phyloP scores from a whole-genome alignment of 2,329 filamentous ascomycete species.

The Fusarium mundagurra region DNA sequence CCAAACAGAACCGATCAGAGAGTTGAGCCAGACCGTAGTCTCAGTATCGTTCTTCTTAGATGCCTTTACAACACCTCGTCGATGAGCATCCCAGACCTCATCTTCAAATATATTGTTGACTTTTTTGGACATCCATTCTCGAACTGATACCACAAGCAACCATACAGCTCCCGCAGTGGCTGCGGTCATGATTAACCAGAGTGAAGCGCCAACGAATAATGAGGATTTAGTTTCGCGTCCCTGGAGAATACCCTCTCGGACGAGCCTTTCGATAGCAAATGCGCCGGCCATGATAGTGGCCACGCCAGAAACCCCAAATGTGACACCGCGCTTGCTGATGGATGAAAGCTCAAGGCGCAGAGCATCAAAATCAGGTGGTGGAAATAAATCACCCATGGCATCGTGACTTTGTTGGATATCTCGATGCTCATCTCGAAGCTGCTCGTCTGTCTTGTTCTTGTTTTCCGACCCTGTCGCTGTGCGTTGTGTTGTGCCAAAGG shows the following conservation, averaged over 20 bases:
- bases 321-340: conserved; percentile 48
- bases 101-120: conserved; percentile 72
- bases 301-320: conserved; percentile 50
- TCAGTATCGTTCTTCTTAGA: conserved; percentile 60
- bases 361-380: conserved; percentile 58
- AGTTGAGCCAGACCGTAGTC: conserved; percentile 79
- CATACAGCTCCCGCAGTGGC: conserved; percentile 43
- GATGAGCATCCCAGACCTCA: conserved; percentile 74
- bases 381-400: conserved; percentile 57
- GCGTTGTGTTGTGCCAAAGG: conserved; percentile 49
- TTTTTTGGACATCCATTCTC: conserved; percentile 69
- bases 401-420: conserved; percentile 52
- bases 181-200: conserved; percentile 43
- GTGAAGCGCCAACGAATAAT: conserved; percentile 33
- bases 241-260: conserved; percentile 21
- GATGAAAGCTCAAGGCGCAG: conserved; percentile 48
- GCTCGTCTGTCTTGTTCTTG: conserved; percentile 52
- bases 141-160: conserved; percentile 57
- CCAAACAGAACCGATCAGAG: conserved; percentile 74
- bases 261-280: conserved; percentile 35
- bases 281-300: conserved; percentile 46
- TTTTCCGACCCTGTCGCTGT: conserved; percentile 52
- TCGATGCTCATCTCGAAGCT: conserved; percentile 50
- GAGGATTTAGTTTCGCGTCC: conserved; percentile 8
- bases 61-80: conserved; percentile 58